These are phyloP conservation scores for Penicillium maclennaniae DNA, from an alignment of 495 filamentous ascomycete genomes.

Conservation along the genomic window DNA sequence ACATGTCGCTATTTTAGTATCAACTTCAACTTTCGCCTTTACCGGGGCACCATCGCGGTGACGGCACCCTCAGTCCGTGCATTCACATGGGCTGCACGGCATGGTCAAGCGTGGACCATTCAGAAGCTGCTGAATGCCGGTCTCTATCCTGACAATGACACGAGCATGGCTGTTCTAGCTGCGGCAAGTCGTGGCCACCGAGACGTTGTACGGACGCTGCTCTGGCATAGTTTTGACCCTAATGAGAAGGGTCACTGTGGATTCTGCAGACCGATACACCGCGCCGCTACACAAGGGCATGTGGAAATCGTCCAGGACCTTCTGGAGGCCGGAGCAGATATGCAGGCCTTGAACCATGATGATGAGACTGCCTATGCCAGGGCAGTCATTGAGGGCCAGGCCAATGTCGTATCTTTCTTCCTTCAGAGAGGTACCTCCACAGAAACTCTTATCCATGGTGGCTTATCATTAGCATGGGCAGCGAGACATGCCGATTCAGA, in stretches of 20 bases:
- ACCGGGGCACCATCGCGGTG: background rate
- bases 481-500: background rate
- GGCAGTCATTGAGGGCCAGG: conserved; percentile 3
- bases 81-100: background rate
- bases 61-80: background rate
- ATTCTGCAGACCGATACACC: background rate
- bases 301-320: background rate
- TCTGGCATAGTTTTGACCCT: background rate
- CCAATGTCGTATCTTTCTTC: background rate
- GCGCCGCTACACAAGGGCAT: background rate
- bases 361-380: background rate
- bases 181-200: background rate
- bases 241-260: background rate
- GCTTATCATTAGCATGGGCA: conserved; percentile 2
- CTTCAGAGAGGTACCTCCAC: conserved; percentile 4
- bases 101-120: background rate
- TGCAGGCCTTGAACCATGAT: background rate
- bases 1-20: conserved; percentile 8
- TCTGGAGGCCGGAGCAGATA: conserved; percentile 7
- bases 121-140: conserved; percentile 9
- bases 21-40: conserved; percentile 3
- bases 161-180: background rate
- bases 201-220: background rate
- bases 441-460: background rate
- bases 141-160: background rate